A percentile compares a stretch with the other conserved stretches of the same genome.
These are phyloP conservation scores for Tricholoma sp. DNA, from an alignment of 768 basidiomycete species.

Conservation along the genomic window DNA sequence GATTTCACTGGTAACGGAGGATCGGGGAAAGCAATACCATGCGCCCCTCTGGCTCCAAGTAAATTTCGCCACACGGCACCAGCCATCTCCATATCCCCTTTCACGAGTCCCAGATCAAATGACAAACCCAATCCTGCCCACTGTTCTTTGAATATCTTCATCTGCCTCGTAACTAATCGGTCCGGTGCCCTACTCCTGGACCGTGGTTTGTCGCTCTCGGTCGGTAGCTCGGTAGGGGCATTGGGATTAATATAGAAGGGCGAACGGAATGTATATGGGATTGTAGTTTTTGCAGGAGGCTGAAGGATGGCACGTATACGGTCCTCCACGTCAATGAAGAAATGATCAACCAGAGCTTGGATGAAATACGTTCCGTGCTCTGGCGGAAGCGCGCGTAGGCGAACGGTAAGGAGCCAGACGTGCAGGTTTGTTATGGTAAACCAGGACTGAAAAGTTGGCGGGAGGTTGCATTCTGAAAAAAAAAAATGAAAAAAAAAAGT, in stretches of 20 bases:
- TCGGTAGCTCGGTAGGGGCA: constrained; percentile 14
- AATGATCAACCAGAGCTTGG: constrained; percentile 87
- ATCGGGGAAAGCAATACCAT: constrained; percentile 50
- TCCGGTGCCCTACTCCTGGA: constrained; percentile 55
- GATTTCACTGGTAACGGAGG: constrained; percentile 11
- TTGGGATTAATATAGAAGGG: constrained; percentile 46
- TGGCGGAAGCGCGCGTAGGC: constrained; percentile 75
- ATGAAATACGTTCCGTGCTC: constrained; percentile 63
- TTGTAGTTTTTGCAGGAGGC: constrained; percentile 36
- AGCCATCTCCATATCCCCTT: constrained; percentile 79
- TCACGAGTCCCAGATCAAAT: constrained; percentile 72
- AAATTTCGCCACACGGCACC: constrained; percentile 89
- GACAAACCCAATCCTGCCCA: constrained; percentile 80
- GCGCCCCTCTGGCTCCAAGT: constrained; percentile 78
- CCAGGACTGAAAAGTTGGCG: constrained; percentile 95
- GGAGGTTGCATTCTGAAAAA: constrained; percentile 70
- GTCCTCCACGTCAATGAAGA: constrained; percentile 91
- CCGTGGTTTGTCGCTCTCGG: constrained; percentile 19
- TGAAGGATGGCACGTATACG: constrained; percentile 79
- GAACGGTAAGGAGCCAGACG: constrained; percentile 85
- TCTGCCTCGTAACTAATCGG: constrained; percentile 73
- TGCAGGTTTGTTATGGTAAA: constrained; percentile 92
- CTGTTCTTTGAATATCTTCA: constrained; percentile 91
- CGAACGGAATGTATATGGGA: constrained; percentile 42
- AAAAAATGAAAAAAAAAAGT: no score